Evolutionary conservation across 805 yeast genomes (phyloP), one percentile per base, ranked within the genome.

Genomic region (Blastobotrys parvus): DNA sequence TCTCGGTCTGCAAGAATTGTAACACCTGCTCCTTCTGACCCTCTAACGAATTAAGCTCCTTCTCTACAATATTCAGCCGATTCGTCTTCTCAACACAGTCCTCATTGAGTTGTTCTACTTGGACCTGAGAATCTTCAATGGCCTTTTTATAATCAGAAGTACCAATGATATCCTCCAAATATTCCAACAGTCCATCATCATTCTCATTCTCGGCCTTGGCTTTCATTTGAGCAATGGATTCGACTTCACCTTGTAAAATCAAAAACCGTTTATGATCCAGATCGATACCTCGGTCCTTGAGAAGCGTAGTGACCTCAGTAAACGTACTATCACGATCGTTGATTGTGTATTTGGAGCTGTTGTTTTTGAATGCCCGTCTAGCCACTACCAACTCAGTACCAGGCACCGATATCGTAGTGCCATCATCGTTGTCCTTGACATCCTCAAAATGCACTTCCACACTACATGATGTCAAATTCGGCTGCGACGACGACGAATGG

Each of bases 201-300:
- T 78, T 78, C 42, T 86, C 95, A 40, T 71, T 76, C 56, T 92
- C 97, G 0, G 97, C 97, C 57, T 90, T 92, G 8, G 99, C 84
- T 59, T 90, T 90, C 99, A 92, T 94, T 60, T 92, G 97, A 0
- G 98, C 97, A 57, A 92, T 92, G 51, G 89, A 82, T 65, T 92
- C 99, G 35, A 92, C 98, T 60, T 92, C 99, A 60, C 99, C 99
- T 64, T 92, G 99, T 36, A 92, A 68, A 58, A 92, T 94, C 53
- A 92, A 71, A 55, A 92, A 92, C 53, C 99, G 72, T 59, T 92
- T 92, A 62, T 92, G 98, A 52, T 89, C 94, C 48, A 92, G 70
- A 62, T 92, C 98, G 45, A 92, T 83, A 3, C 97, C 98, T 58
- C 87, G 78, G 15, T 74, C 79, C 51, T 78, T 80, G 39, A 92